Evolutionary conservation across 2,329 filamentous ascomycete species (phyloP).

Genomic region (Bretziella fagacearum): DNA sequence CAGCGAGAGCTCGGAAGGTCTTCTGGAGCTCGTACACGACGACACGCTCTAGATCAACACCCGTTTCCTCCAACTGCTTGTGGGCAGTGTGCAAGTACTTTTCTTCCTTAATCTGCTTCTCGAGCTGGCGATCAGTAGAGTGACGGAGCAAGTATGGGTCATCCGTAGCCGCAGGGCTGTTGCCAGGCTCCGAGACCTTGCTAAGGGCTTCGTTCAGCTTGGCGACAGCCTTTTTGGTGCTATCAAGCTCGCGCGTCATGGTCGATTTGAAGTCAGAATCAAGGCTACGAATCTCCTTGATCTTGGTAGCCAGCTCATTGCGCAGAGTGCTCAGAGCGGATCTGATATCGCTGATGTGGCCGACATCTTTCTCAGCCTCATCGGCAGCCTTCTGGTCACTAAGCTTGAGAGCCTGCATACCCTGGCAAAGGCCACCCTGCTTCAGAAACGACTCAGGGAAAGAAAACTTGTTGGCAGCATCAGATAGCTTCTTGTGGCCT

Average conservation of each 20-base stretch:
- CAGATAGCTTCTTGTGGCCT: conserved; percentile 63
- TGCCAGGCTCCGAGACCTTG: conserved; percentile 58
- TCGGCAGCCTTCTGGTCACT: conserved; percentile 67
- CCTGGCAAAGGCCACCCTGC: conserved; percentile 75
- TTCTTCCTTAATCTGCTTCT: conserved; percentile 87
- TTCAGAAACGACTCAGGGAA: conserved; percentile 60
- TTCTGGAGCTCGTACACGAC: conserved; percentile 97
- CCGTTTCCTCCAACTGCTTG: conserved; percentile 83
- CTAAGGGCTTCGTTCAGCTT: conserved; percentile 68
- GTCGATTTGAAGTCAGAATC: conserved; percentile 94
- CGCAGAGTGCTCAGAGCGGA: conserved; percentile 69
- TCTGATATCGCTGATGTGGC: conserved; percentile 85
- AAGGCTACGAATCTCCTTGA: conserved; percentile 92
- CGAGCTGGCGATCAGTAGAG: conserved; percentile 74
- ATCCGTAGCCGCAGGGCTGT: conserved; percentile 59
- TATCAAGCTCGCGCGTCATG: conserved; percentile 87
- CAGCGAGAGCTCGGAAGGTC: conserved; percentile 84
- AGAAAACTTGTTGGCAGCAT: conserved; percentile 64
- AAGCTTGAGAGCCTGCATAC: conserved; percentile 58
- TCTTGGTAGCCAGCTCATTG: conserved; percentile 83
- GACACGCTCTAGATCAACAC: conserved; percentile 86
- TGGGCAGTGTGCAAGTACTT: conserved; percentile 96
- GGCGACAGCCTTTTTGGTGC: conserved; percentile 61
- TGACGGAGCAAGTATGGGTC: conserved; percentile 82
- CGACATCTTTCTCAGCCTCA: conserved; percentile 74